Evolutionary conservation across 805 yeast species (phyloP), one percentile per base, ranked within the genome.

Genomic region (Lipomyces yamanashiensis): DNA sequence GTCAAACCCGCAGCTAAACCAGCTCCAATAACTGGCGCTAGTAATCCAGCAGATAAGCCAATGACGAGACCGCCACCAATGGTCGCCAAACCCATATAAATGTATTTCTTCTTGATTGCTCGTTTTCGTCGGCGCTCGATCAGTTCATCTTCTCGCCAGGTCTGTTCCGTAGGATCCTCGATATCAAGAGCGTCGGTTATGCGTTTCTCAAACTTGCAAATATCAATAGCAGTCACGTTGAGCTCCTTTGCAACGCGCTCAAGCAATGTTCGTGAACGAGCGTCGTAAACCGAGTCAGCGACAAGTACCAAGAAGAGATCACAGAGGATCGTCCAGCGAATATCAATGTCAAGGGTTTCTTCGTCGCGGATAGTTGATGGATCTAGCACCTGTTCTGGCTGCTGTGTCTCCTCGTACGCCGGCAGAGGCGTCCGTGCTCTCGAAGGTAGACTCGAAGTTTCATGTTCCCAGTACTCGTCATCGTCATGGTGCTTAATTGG

Each of bases 21-120:
- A 1, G 98, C 98, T 56, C 98, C 98, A 72, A 95, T 96, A 1
- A 96, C 96, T 0, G 99, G 99, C 0, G 99, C 99, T 51, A 95
- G 78, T 50, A 95, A 76, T 7, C 99, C 99, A 8, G 97, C 98
- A 64, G 97, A 90, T 19, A 95, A 79, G 1, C 99, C 99, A 63
- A 95, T 84, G 1, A 95, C 96, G 23, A 95, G 79, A 0, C 97
- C 92, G 1, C 99, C 99, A 36, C 98, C 98, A 15, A 92, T 82
- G 7, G 98, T 95, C 0, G 99, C 99, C 54, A 95, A 78, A 0
- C 98, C 99, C 66, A 95, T 89, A 72, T 90, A 92, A 58, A 91
- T 87, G 74, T 90, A 78, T 72, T 92, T 87, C 72, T 82, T 87
- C 67, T 83, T 84, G 67, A 81, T 82, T 56, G 86, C 84, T 68